Percentiles rank a stretch among this genome's conserved stretches.
These are phyloP conservation scores for Celoporthe dispersa DNA, from an alignment of 2,329 filamentous ascomycete genomes.

Conservation along the genomic window DNA sequence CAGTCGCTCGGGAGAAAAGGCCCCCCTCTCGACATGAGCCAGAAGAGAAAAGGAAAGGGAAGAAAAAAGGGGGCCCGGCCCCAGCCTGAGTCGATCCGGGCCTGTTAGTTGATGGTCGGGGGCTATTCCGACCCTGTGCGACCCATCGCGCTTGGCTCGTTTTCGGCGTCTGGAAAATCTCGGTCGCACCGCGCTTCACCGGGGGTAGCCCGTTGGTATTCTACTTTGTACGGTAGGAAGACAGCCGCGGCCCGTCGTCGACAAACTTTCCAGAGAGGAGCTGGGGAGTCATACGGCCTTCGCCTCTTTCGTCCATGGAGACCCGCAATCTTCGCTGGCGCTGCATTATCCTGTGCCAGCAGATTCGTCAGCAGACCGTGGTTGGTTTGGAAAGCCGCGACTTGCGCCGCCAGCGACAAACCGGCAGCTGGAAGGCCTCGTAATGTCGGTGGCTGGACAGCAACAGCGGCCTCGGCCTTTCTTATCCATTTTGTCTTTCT, in stretches of 20 bases:
- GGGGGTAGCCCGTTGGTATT: constrained; percentile 15
- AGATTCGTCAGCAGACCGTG: constrained; percentile 13
- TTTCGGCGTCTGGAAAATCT: constrained; percentile 27
- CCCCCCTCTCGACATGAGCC: not conserved
- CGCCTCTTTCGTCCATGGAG: constrained; percentile 25
- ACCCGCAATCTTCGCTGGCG: constrained; percentile 23
- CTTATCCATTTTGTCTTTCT: not conserved
- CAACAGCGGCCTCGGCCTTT: constrained; percentile 15
- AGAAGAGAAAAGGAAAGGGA: not conserved
- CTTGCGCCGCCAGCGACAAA: constrained; percentile 10
- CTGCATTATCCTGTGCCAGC: constrained; percentile 18
- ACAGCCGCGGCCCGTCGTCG: constrained; percentile 16
- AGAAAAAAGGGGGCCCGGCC: constrained; percentile 12
- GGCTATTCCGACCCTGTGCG: constrained; percentile 20
- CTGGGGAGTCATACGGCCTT: constrained; percentile 14
- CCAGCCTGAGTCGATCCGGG: constrained; percentile 23
- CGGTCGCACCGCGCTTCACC: constrained; percentile 26
- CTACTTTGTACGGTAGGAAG: constrained; percentile 8
- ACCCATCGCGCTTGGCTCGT: constrained; percentile 23
- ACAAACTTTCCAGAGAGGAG: constrained; percentile 12
- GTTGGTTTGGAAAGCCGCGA: constrained; percentile 16
- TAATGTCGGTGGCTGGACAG: constrained; percentile 28
- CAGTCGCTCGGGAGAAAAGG: not conserved
- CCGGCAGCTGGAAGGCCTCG: constrained; percentile 10
- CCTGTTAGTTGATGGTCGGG: not conserved